Base-by-base conservation (phyloP, 2,329 filamentous ascomycete species). In the Neospermospora avenae region DNA sequence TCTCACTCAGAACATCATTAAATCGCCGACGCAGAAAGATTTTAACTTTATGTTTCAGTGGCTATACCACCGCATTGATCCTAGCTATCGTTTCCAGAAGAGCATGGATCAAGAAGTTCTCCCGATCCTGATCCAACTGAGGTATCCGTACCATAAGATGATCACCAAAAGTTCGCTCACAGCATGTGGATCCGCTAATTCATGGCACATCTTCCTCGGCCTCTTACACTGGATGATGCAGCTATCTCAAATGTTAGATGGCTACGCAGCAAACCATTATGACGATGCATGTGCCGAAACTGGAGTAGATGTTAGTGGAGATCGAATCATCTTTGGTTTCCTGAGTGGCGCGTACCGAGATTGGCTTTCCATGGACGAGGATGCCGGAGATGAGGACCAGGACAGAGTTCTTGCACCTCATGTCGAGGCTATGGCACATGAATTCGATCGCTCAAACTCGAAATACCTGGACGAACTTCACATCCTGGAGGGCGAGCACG, bases 151-250 rank as follows among this genome's bases (percentile, higher is more conserved):
- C 72, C 92, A 96, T 70, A 91, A 92, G 75, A 93, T 88, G 70
- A 98, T 99, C 69, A 96, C 92, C 57, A 99, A 98, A 75, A 96
- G 91, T 55, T 92, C 96, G 72, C 91, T 99, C 60, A 86, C 91
- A 0, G 95, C 96, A 1, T 95, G 98, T 0, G 95, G 95, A 66
- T 93, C 93, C 2, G 92, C 96, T 75, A 98, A 98, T 72, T 71
- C 71, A 13, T 99, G 95, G 95, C 89, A 89, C 63, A 95, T 91
- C 0, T 98, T 99, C 70, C 79, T 99, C 13, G 95, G 93, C 0
- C 79, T 99, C 73, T 80, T 99, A 54, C 93, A 99, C 77, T 99
- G 95, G 95, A 93, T 99, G 86, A 96, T 99, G 93, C 93, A 98
- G 75, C 80, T 99, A 55, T 91, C 91, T 4, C 88, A 93, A 68